Base-by-base conservation (phyloP, 345 rosid genomes). In the Gossypium mustelinum region DNA sequence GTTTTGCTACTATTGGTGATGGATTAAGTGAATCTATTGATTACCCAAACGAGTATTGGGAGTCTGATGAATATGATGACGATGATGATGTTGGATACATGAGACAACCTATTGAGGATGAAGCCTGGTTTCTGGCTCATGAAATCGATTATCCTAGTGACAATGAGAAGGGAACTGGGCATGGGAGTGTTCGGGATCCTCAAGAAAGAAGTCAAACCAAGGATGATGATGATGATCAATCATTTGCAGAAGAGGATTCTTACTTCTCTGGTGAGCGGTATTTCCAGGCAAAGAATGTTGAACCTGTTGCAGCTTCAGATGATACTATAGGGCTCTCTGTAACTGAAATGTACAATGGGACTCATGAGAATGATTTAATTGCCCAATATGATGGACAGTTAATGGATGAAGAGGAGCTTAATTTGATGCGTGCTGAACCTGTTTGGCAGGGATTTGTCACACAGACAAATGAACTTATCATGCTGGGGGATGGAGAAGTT, bases 71-170 rank as follows among this genome's bases (percentile, higher is more conserved):
- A 79, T 96, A 96, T 76, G 99, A 96, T 5, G 97, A 96, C 2
- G 97, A 96, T n/a, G 97, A 92, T 47, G 99, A 96, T 79, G 92
- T 90, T 86, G 99, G 99, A 17, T 96, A 93, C 82, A 87, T 83
- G 85, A 92, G 99, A 81, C 99, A 93, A 73, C 97, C 99, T 43
- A 93, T 96, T 41, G 99, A 93, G 83, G 99, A 93, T 80, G 99
- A 96, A 84, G 80, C 97, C 61, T 96, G 98, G 99, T 96, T 96
- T 87, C 87, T 93, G 76, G 94, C 99, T 48, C 97, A 96, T 86
- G 99, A 96, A 85, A 89, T 96, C 84, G 98, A 96, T 79, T 96
- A 92, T 76, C 98, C 98, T 16, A 96, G 99, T 77, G 99, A 96
- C 81, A 91, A 96, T 80, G 99, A 96, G 70, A 96, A 93, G 83